Conservation (phyloP, 1,139 yeast species). For the Taphrina populina region DNA sequence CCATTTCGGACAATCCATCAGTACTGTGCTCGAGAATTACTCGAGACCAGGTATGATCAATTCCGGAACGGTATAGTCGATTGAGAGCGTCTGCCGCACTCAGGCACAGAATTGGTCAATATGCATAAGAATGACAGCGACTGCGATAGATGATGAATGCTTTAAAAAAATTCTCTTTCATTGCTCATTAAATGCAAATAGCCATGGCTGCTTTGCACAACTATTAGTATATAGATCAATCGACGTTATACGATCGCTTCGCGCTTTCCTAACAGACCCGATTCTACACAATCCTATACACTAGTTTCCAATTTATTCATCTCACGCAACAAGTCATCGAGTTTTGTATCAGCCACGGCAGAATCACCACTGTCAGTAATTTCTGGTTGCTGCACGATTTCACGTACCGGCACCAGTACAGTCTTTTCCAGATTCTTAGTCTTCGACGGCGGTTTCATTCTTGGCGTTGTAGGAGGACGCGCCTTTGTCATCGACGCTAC, state of each 20-base stretch:
- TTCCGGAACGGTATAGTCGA: too few relatives aligned
- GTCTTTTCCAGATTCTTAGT: neutral
- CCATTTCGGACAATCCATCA: conserved; percentile 22
- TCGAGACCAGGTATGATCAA: neutral
- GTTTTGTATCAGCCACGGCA: conserved; percentile 2
- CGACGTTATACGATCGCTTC: too few relatives aligned
- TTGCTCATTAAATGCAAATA: too few relatives aligned
- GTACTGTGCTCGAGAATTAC: conserved; percentile 16
- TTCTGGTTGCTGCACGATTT: neutral
- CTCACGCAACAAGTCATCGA: conserved; percentile 16
- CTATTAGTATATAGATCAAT: too few relatives aligned
- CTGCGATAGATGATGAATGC: too few relatives aligned
- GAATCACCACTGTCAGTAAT: neutral
- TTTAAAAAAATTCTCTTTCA: too few relatives aligned
- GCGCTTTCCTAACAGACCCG: too few relatives aligned
- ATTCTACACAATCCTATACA: too few relatives aligned
- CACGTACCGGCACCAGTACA: conserved; percentile 1
- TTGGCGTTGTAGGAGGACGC: conserved; percentile 22
- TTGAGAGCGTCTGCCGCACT: too few relatives aligned
- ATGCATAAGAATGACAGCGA: too few relatives aligned
- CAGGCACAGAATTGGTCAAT: too few relatives aligned
- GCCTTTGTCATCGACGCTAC: conserved; percentile 27
- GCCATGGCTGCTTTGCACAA: too few relatives aligned
- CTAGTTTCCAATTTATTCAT: conserved; percentile 7
- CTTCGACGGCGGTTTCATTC: conserved; percentile 1